Evolutionary conservation across 768 basidiomycete genomes (phyloP), one percentile per base, ranked within the genome.

Genomic region (Pisolithus marmoratus): DNA sequence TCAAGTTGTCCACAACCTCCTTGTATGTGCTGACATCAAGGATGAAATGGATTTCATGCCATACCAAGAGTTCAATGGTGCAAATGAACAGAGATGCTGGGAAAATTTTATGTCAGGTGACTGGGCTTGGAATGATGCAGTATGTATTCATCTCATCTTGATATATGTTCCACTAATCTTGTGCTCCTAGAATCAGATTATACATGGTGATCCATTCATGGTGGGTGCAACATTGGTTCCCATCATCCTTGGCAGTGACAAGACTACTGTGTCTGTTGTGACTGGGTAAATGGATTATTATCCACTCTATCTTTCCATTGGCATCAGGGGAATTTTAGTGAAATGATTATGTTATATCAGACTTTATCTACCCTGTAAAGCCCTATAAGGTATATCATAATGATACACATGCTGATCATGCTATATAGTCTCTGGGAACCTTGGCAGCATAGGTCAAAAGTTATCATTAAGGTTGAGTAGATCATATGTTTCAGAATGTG

Each of bases 11-110:
- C 20, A 19, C 20, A 47, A 46, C 34, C 34, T 46, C 45, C 51
- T 67, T 3, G 43, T 31, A 15, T 63, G 61, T 49, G 56, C 56
- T 5, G 61, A 57, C 29, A 64, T 61, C 38, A 49, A 48, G 5
- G 50, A 52, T 12, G 56, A 58, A 23, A 54, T 65, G 26, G 56
- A 69, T 44, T 56, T 37, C n/a, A 19, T 42, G n/a, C 61, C 61
- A 3, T 57, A 42, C 19, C 44, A 8, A 2, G 51, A 63, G 26
- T 58, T 14, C 36, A 19, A 23, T 7, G n/a, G 51, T 1, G 27
- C 41, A n/a, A 37, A 24, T 15, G 38, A 48, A 5, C n/a, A 48
- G 52, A 46, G 29, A 17, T n/a, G 8, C 9, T 53, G 41, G 37
- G 23, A 36, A 12, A 36, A 56, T 5, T 40, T 56, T n/a, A 56